A percentile compares a stretch with the other conserved stretches of the same genome.
Conservation (phyloP, 1,284 basidiomycete genomes). For the Ganoderma lucidum region DNA sequence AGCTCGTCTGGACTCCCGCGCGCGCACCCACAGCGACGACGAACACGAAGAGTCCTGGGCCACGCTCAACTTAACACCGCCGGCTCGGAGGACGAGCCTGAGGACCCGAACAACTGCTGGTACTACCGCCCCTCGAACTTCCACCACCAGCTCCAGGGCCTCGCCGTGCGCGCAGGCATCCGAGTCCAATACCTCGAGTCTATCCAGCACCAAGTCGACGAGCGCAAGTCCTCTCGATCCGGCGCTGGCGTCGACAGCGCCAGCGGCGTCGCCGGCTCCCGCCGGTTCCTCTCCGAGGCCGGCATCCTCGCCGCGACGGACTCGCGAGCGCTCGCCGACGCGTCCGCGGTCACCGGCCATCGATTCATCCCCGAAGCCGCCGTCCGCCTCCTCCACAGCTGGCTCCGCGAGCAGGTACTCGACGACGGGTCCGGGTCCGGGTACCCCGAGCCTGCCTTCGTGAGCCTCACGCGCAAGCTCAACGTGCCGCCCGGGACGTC, state of each 20-base stretch:
- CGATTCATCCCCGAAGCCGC: not conserved
- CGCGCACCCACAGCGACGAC: not conserved
- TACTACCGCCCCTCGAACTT: not conserved
- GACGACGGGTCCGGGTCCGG: not conserved
- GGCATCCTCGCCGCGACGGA: constrained; percentile 1
- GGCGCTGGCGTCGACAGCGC: not conserved
- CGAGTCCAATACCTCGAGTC: not conserved
- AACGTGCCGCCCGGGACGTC: not conserved
- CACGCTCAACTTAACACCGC: not conserved
- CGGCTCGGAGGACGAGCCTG: not conserved
- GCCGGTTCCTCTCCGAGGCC: not conserved
- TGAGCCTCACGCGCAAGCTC: not conserved
- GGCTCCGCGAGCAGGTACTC: not conserved
- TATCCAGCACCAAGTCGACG: not conserved
- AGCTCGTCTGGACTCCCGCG: not conserved
- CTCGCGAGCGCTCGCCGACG: not conserved
- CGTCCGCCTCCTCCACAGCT: not conserved
- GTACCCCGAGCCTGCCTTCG: not conserved
- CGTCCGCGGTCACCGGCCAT: not conserved
- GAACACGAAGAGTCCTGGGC: not conserved
- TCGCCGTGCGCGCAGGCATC: not conserved
- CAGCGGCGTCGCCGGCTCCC: not conserved
- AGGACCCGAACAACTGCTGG: constrained; percentile 1
- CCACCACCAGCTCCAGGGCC: not conserved
- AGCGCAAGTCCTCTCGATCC: not conserved